Evolutionary conservation across 139 green algal genomes (phyloP), one percentile per base, ranked within the genome.

Genomic region (Prasinococcaceae sp.): DNA sequence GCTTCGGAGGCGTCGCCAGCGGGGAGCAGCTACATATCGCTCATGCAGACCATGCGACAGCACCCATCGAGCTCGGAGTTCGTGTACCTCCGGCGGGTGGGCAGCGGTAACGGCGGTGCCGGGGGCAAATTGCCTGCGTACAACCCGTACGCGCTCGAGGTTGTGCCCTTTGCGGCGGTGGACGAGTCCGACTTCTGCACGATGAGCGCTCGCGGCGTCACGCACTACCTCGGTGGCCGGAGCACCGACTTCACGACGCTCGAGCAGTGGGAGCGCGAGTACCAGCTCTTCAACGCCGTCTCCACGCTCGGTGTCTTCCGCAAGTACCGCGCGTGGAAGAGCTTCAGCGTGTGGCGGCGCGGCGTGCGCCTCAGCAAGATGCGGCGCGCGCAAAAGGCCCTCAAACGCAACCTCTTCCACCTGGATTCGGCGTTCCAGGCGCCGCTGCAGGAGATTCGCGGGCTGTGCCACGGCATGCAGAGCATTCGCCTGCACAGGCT

Each of bases 61-160:
- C 54, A 56, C 41, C 35, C n/a, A 14, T n/a, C 25, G n/a, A 53
- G 32, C 32, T 9, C 52, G 30, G 57, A 66, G 47, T 66, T 66
- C 40, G 36, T 66, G 23, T 66, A 66, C 57, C 41, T 66, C 17
- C 20, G 23, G 9, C 47, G 17, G 12, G 51, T 24, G 12, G 12
- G 14, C 40, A 40, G 6, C 20, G 20, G 12, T 41, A 41, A 14
- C 33, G 14, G 33, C 33, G 12, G 33, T 14, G 33, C n/a, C n/a
- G n/a, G n/a, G n/a, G n/a, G n/a, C n/a, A 47, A 52, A 26, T 6
- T 29, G 9, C 5, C 16, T 19, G 17, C 6, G 6, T 88, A 83
- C 55, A 83, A 92, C 58, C 81, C 81, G 2, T 92, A 92, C 59
- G 77, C 71, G 0, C 58, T 92, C 23, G 63, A 80, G 55, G 75